Conservation (phyloP, 208 protist species). For the Wallacemonas sp. region DNA sequence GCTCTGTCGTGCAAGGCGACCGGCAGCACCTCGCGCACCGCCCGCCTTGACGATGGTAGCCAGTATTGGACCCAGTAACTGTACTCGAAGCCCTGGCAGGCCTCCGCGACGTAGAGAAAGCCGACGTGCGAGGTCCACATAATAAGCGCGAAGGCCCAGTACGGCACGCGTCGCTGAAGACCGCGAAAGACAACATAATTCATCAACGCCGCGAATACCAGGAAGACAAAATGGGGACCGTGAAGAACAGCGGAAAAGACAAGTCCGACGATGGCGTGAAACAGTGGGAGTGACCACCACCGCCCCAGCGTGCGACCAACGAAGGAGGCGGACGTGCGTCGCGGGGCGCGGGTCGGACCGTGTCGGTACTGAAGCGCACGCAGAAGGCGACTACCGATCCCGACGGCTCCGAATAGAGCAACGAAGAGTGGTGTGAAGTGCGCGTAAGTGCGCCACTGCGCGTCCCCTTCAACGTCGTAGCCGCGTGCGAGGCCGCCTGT, state of each 20-base stretch:
- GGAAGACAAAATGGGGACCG: constrained; percentile 29
- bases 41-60: background rate
- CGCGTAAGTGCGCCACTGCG: constrained; percentile 21
- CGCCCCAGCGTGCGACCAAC: too few species aligned
- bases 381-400: constrained; percentile 1
- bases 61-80: constrained; percentile 21
- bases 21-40: background rate
- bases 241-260: constrained; percentile 23
- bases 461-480: constrained; percentile 16
- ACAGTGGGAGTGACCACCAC: constrained; percentile 15
- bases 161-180: constrained; percentile 42
- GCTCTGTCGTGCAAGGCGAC: background rate
- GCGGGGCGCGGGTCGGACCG: too few species aligned
- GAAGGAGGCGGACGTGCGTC: too few species aligned
- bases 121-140: constrained; percentile 49
- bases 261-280: constrained; percentile 16
- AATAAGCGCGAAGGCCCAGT: constrained; percentile 38
- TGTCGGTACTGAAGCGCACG: too few species aligned
- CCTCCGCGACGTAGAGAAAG: constrained; percentile 32
- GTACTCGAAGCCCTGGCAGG: constrained; percentile 21
- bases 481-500: background rate
- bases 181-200: constrained; percentile 39
- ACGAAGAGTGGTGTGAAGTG: constrained; percentile 16
- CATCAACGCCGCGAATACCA: constrained; percentile 17
- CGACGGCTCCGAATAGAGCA: constrained; percentile 9